A percentile compares a stretch with the other conserved stretches of the same genome.
phyloP scores from a whole-genome alignment of 129 eudicot genomes.

The Tanacetum coccineum region DNA sequence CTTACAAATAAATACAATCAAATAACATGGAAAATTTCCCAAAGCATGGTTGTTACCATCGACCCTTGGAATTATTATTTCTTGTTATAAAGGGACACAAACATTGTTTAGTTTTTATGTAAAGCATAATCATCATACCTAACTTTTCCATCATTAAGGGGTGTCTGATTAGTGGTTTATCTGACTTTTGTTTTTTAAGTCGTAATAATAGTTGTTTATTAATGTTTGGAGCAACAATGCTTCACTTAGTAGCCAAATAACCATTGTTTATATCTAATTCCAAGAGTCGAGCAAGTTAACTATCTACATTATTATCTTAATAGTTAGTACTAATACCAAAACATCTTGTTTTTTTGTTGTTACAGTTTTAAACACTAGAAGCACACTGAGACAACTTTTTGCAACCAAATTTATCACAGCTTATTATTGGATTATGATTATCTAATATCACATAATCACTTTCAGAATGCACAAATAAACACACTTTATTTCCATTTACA shows the following conservation, averaged over 20 bases:
- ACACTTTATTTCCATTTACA: constrained; percentile 12
- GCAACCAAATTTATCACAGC: constrained; percentile 8
- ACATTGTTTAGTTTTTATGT: too few species aligned
- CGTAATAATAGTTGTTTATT: neutral
- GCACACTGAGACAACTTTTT: neutral
- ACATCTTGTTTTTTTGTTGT: neutral
- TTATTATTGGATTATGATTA: constrained; percentile 12
- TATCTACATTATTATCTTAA: too few species aligned
- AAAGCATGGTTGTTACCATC: constrained; percentile 23
- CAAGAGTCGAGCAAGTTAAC: too few species aligned
- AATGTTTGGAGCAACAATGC: neutral
- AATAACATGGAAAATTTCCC: constrained; percentile 13
- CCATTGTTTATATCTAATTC: too few species aligned
- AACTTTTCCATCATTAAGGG: neutral
- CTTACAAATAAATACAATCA: neutral
- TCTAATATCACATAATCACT: constrained; percentile 20
- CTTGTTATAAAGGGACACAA: too few species aligned
- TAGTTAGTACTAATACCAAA: too few species aligned
- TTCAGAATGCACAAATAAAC: neutral
- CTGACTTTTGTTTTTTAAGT: neutral
- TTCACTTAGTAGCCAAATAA: too few species aligned
- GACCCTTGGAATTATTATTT: too few species aligned
- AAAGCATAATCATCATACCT: too few species aligned
- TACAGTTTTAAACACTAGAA: neutral
- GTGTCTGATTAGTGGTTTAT: neutral